Percentiles rank a stretch among this genome's conserved stretches.
phyloP scores from a whole-genome alignment of 495 filamentous ascomycete species.

The Annulohypoxylon maeteangense region DNA sequence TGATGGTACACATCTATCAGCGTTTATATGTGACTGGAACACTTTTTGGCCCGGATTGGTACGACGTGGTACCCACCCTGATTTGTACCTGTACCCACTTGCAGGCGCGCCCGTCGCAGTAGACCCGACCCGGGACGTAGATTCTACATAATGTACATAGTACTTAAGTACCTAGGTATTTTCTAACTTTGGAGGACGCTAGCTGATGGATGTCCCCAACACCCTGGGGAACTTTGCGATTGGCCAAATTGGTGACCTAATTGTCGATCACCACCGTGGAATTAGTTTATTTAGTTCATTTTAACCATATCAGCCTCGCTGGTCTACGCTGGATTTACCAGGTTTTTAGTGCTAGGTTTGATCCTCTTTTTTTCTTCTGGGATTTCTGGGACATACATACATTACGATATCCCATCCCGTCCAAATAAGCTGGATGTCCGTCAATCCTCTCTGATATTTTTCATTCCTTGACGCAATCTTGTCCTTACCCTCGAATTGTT shows the following conservation, averaged over 20 bases:
- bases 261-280: constrained; percentile 33
- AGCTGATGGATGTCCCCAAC: constrained; percentile 36
- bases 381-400: constrained; percentile 14
- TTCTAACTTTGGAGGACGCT: constrained; percentile 30
- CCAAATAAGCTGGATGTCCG: constrained; percentile 22
- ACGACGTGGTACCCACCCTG: neutral
- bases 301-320: constrained; percentile 46
- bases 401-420: constrained; percentile 37
- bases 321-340: constrained; percentile 14
- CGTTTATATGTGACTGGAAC: neutral
- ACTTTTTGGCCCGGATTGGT: neutral
- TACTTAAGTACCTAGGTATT: neutral
- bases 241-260: constrained; percentile 25
- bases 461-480: constrained; percentile 12
- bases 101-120: constrained; percentile 31
- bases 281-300: constrained; percentile 30
- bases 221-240: constrained; percentile 27
- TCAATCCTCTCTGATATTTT: constrained; percentile 10
- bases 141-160: neutral
- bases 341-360: constrained; percentile 24
- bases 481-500: constrained; percentile 3
- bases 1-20: constrained; percentile 18
- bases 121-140: constrained; percentile 40
- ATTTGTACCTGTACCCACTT: constrained; percentile 27
- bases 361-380: constrained; percentile 28